phyloP scores from a whole-genome alignment of 108 stramenopile species.

The Discostella pseudostelligera region DNA sequence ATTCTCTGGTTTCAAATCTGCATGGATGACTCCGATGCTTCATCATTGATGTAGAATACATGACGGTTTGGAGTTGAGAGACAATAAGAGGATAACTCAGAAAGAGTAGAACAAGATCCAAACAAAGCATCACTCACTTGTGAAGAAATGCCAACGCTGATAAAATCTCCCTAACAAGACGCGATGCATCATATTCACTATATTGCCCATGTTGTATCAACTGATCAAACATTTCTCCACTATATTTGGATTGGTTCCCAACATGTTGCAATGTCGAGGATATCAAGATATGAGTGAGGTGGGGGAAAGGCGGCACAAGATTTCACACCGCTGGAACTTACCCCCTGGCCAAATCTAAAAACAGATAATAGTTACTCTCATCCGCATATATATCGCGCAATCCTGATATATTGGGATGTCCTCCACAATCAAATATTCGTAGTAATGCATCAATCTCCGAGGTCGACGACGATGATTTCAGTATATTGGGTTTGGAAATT shows the following conservation, averaged over 20 bases:
- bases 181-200: slow-evolving; percentile 69
- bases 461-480: slow-evolving; percentile 34
- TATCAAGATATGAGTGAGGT: slow-evolving; percentile 10
- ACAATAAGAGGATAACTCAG: no score
- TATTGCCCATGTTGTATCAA: slow-evolving; percentile 70
- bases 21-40: slow-evolving; percentile 59
- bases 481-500: slow-evolving; percentile 48
- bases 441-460: slow-evolving; percentile 62
- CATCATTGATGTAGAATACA: no score
- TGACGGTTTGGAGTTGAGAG: no score
- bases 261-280: no score
- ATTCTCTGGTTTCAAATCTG: slow-evolving; percentile 87
- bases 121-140: slow-evolving; percentile 15
- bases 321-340: background rate
- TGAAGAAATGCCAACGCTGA: slow-evolving; percentile 76
- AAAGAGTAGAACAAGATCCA: no score
- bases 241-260: slow-evolving; percentile 29
- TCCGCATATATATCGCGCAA: slow-evolving; percentile 67
- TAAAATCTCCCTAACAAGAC: slow-evolving; percentile 65
- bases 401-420: slow-evolving; percentile 71
- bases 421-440: slow-evolving; percentile 61
- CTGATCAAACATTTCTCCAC: slow-evolving; percentile 86
- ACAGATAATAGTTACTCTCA: slow-evolving; percentile 59
- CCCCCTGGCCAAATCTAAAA: slow-evolving; percentile 50
- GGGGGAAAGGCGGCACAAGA: background rate